Base-by-base conservation (phyloP, 2,329 filamentous ascomycete species). In the Scedosporium dehoogii region DNA sequence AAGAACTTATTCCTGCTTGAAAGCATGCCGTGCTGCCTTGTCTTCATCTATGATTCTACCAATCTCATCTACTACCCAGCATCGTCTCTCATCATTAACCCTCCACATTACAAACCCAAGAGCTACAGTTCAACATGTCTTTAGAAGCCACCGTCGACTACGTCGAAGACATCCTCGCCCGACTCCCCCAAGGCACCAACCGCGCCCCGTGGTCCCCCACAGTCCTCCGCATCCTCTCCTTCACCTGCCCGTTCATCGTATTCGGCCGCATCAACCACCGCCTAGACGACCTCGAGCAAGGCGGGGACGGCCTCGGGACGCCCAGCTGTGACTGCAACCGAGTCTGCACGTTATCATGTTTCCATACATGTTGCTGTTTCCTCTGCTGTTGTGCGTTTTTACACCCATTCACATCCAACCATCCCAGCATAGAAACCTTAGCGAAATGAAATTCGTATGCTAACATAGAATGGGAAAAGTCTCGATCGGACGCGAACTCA, bases 241-340 rank as follows among this genome's bases (percentile, higher is more conserved):
- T 23, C 12, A 5, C 18, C 16, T 62, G 60, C 41, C 60, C 60
- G 12, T 57, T n/a, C 5, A 5, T 48, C 33, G 33, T 62, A 6
- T 62, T 57, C 53, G 29, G 27, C 18, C 51, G 60, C 51, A 42
- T 62, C 53, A 53, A 62, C 33, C 18, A 62, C 29, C 60, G 60
- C 33, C 53, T 62, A 14, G n/a, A 33, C 12, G 60, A 62, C 18
- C 60, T 62, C 41, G 60, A 62, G 48, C 6, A 12, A 10, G 60
- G 51, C 2, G 60, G 60, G 1, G 60, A 62, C 6, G 60, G 60
- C 3, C 53, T 62, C 12, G 23, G 33, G 12, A 46, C 21, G 2
- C 51, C 38, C 14, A 29, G 14, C 23, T 29, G 51, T 16, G n/a
- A 42, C 21, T 57, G 23, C 38, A 58, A 62, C 38, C 14, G 18